Evolutionary conservation across 2,329 filamentous ascomycete species (phyloP).

Genomic region (Thyridium curvatum): DNA sequence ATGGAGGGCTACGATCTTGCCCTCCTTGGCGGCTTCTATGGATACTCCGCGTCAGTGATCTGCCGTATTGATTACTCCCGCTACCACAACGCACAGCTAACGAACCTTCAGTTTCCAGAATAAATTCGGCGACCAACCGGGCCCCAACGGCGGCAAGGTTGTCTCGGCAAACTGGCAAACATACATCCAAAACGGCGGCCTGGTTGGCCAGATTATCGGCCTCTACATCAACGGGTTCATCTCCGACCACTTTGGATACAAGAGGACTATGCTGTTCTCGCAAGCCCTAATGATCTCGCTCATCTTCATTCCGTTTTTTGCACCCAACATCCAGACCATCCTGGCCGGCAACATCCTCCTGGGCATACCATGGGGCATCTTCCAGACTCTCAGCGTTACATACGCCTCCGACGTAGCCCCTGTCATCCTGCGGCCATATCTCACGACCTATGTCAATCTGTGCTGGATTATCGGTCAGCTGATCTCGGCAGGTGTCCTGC

Average conservation of each 20-base stretch:
- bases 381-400: slow-evolving; percentile 17
- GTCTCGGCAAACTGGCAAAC: too few species aligned
- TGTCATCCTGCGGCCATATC: slow-evolving; percentile 22
- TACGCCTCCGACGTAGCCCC: slow-evolving; percentile 24
- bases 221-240: slow-evolving; percentile 30
- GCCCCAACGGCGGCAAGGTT: slow-evolving; percentile 3
- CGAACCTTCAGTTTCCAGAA: slow-evolving; percentile 20
- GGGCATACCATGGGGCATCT: slow-evolving; percentile 21
- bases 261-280: slow-evolving; percentile 24
- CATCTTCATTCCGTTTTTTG: slow-evolving; percentile 20
- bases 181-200: slow-evolving; percentile 24
- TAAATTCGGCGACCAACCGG: slow-evolving; percentile 33
- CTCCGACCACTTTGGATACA: slow-evolving; percentile 24
- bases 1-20: slow-evolving; percentile 46
- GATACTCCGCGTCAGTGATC: not conserved
- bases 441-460: slow-evolving; percentile 28
- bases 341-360: slow-evolving; percentile 23
- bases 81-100: too few species aligned
- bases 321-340: slow-evolving; percentile 16
- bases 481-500: slow-evolving; percentile 29
- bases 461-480: slow-evolving; percentile 35
- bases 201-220: slow-evolving; percentile 39
- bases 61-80: not conserved
- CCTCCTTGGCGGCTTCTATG: slow-evolving; percentile 23
- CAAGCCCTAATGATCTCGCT: not conserved